phyloP scores from a whole-genome alignment of 129 eudicot genomes.

The Smallanthus sonchifolius region DNA sequence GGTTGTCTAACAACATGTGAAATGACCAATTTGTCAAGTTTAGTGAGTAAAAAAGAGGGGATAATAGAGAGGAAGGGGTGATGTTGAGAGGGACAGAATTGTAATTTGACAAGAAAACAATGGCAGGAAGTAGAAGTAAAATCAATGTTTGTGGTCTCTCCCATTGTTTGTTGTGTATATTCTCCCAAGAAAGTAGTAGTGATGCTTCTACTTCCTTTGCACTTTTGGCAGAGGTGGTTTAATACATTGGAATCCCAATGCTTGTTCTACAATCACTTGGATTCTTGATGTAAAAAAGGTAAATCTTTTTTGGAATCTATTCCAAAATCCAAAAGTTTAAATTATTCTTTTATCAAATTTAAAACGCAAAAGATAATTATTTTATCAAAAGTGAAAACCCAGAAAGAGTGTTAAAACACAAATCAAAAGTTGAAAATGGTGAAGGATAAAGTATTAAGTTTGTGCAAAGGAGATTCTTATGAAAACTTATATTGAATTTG shows the following conservation, averaged over 20 bases:
- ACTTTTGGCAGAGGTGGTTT: conserved; percentile 14
- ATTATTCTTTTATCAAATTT: background rate
- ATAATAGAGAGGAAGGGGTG: conserved; percentile 6
- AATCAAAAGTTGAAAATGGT: too few relatives aligned
- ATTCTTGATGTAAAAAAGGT: background rate
- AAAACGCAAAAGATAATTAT: background rate
- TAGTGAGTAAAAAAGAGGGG: conserved; percentile 18
- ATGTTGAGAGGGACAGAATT: conserved; percentile 11
- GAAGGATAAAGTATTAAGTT: too few relatives aligned
- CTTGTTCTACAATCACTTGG: background rate
- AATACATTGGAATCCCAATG: conserved; percentile 34
- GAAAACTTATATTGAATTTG: too few relatives aligned
- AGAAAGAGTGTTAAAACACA: too few relatives aligned
- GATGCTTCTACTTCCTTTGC: conserved; percentile 26
- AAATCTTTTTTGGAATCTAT: background rate
- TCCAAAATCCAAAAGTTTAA: background rate
- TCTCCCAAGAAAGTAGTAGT: conserved; percentile 12
- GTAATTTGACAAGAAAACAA: conserved; percentile 26
- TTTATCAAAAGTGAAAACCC: too few relatives aligned
- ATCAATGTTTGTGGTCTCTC: conserved; percentile 32
- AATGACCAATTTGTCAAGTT: conserved; percentile 31
- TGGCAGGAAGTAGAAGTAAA: conserved; percentile 17
- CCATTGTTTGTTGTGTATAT: background rate
- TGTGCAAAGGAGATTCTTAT: too few relatives aligned
- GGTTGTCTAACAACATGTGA: conserved; percentile 32